Percentiles rank a stretch among this genome's conserved stretches.
phyloP scores from a whole-genome alignment of 1,284 basidiomycete genomes.

The Paramarasmius palmivorus region DNA sequence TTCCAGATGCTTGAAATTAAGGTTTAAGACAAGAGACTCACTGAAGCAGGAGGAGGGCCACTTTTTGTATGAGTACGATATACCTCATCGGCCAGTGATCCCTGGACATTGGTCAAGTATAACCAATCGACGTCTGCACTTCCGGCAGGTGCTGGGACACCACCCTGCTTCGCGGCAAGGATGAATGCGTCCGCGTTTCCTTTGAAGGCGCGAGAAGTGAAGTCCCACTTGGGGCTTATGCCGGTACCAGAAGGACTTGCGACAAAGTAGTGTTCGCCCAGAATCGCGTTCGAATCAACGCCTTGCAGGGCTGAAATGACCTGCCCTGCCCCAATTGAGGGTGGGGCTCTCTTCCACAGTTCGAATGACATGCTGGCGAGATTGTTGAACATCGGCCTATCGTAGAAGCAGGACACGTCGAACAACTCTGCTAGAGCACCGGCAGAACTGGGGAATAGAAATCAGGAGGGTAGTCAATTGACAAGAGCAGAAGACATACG shows the following conservation, averaged over 20 bases:
- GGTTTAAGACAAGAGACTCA: too few relatives aligned
- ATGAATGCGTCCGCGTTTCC: background rate
- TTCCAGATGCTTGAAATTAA: background rate
- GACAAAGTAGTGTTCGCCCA: constrained; percentile 10
- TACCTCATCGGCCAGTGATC: too few relatives aligned
- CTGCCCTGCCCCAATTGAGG: constrained; percentile 30
- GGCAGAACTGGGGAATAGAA: constrained; percentile 21
- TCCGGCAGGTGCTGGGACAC: too few relatives aligned
- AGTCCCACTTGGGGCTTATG: constrained; percentile 8
- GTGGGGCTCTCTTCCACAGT: constrained; percentile 34
- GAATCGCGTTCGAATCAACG: constrained; percentile 26
- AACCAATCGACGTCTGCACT: too few relatives aligned
- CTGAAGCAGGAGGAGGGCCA: too few relatives aligned
- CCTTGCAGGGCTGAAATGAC: constrained; percentile 34
- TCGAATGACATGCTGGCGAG: constrained; percentile 43
- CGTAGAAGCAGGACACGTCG: constrained; percentile 57
- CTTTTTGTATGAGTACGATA: too few relatives aligned
- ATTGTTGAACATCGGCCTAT: constrained; percentile 35
- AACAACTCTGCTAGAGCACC: constrained; percentile 62
- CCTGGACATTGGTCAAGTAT: too few relatives aligned
- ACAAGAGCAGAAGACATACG: constrained; percentile 27
- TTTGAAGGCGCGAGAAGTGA: constrained; percentile 16
- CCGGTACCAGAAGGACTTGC: constrained; percentile 1
- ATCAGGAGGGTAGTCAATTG: background rate
- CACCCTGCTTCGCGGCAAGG: background rate